Base-by-base conservation (phyloP, 2,329 filamentous ascomycete species). In the Phyllosticta citriasiana region DNA sequence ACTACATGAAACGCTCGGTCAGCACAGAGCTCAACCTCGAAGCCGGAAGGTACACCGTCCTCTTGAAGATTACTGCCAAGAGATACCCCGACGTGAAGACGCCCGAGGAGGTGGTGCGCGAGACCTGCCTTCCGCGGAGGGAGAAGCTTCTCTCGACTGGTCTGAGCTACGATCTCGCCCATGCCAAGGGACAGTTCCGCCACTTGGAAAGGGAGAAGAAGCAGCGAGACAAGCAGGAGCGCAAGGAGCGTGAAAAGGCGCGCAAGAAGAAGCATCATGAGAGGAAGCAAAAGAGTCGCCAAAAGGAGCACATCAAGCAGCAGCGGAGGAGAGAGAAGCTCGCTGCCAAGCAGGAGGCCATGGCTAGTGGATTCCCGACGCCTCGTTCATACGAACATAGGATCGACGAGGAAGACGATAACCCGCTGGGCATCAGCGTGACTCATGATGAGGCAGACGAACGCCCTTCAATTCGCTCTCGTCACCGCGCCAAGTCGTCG, bases 1-100 rank as follows among this genome's bases (percentile, higher is more conserved):
- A 82, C 66, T 78, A 78, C 69, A 88, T 89, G 79, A 84, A 79
- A 14, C 85, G 90, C 8, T 88, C 86, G 4, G 85, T 91, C 57
- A 91, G 87, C 56, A 85, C 89, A 2, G 89, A 94, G 70, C 80
- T 93, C 19, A 80, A 86, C 27, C 82, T 94, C 52, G 83, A 88
- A 24, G 82, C 86, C 0, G 90, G 90, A 6, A 83, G 80, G 40
- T 94, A 94, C 72, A 83, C 84, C 26, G 83, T 95, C 4, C 77
- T 89, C 19, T 82, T 92, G 70, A 90, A 88, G 68, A 81, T 93
- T 57, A 84, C 84, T 3, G 88, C 88, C 0, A 68, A 66, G 10
- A 57, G 61, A 2, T 59, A 54, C 4, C 73, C 77, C 0, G 40
- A 47, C 14, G 40, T n/a, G 14, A 47, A 47, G 40, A 78, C 82